phyloP scores from a whole-genome alignment of 2,329 filamentous ascomycete species.

The Akanthomyces lecanii region DNA sequence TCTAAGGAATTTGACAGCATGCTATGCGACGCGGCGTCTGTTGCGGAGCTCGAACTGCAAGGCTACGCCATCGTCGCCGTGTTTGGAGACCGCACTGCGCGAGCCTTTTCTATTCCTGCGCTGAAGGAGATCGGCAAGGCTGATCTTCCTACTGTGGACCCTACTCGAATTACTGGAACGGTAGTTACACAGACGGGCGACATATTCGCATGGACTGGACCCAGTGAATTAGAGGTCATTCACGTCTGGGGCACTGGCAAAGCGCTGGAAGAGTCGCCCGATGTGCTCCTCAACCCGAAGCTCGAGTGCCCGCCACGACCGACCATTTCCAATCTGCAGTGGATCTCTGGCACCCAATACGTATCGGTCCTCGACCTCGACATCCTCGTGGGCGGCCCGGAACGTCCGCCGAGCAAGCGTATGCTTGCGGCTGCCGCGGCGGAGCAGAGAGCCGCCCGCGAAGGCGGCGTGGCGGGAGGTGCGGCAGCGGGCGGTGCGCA shows the following conservation, averaged over 20 bases:
- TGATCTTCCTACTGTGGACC: conserved; percentile 66
- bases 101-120: conserved; percentile 81
- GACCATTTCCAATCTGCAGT: conserved; percentile 92
- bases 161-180: conserved; percentile 64
- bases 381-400: conserved; percentile 80
- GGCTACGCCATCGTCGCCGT: conserved; percentile 78
- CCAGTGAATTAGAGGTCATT: conserved; percentile 78
- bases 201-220: conserved; percentile 82
- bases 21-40: conserved; percentile 74
- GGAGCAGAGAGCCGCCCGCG: conserved; percentile 61
- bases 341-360: conserved; percentile 93
- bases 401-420: conserved; percentile 81
- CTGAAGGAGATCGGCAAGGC: conserved; percentile 76
- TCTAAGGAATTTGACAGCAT: conserved; percentile 82
- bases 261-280: conserved; percentile 57
- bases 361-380: conserved; percentile 85
- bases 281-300: conserved; percentile 74
- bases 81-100: conserved; percentile 75
- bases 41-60: conserved; percentile 69
- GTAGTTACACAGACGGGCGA: conserved; percentile 74
- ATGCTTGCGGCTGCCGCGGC: conserved; percentile 77
- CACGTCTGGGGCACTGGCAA: conserved; percentile 78
- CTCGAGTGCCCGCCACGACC: conserved; percentile 72
- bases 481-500: conserved; percentile 31
- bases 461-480: conserved; percentile 26